A percentile compares a stretch with the other conserved stretches of the same genome.
phyloP scores from a whole-genome alignment of 306 rosid genomes.

The Quercus wislizeni region DNA sequence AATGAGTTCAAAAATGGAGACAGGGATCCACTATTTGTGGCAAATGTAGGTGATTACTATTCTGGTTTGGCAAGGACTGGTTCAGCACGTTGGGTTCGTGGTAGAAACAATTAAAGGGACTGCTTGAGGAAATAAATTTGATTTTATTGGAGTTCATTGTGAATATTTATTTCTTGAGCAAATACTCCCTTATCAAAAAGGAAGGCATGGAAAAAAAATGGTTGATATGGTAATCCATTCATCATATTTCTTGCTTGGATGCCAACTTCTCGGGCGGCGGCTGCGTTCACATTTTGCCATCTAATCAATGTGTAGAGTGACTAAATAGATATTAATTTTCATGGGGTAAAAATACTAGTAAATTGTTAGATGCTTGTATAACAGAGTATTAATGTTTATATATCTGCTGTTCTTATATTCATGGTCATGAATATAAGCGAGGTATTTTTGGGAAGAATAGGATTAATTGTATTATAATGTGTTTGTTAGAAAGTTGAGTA shows the following conservation, averaged over 20 bases:
- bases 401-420: background rate
- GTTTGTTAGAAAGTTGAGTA: background rate
- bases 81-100: conserved; percentile 62
- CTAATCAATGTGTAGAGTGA: conserved; percentile 26
- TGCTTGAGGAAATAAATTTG: conserved; percentile 14
- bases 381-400: background rate
- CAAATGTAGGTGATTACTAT: conserved; percentile 87
- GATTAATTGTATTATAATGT: background rate
- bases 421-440: background rate
- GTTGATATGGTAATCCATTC: background rate
- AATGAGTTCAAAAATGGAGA: conserved; percentile 51
- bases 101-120: conserved; percentile 46
- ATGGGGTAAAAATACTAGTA: background rate
- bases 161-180: background rate
- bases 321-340: conserved; percentile 6
- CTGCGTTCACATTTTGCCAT: conserved; percentile 5
- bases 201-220: background rate
- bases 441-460: background rate
- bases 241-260: conserved; percentile 21
- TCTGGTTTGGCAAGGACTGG: conserved; percentile 67
- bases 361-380: conserved; percentile 13
- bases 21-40: conserved; percentile 92
- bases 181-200: background rate
- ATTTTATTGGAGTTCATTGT: conserved; percentile 6
- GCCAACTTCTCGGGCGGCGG: conserved; percentile 14